Percentiles rank a stretch among this genome's conserved stretches.
Conservation (phyloP, 352 stramenopile species). For the Pythium phragmitis region DNA sequence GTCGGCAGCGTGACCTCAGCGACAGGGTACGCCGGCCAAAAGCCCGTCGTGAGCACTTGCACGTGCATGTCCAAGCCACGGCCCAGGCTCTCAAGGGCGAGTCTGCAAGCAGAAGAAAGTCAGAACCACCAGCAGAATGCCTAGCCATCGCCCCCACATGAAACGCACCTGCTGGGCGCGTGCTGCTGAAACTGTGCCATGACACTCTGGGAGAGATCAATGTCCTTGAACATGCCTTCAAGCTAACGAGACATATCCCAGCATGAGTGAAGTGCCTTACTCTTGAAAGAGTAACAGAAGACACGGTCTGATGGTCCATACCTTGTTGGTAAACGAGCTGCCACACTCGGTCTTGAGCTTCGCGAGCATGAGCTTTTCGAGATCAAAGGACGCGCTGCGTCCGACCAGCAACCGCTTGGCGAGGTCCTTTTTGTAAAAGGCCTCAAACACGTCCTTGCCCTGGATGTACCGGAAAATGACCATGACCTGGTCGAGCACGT, state of each 20-base stretch:
- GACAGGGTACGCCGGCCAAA: constrained; percentile 95
- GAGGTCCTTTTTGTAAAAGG: constrained; percentile 98
- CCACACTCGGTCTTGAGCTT: constrained; percentile 99
- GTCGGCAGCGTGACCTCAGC: constrained; percentile 81
- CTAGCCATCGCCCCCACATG: too few species aligned
- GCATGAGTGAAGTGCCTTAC: not conserved
- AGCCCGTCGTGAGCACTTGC: constrained; percentile 96
- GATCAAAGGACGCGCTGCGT: constrained; percentile 89
- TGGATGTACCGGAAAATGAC: constrained; percentile 96
- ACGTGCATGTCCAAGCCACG: constrained; percentile 92
- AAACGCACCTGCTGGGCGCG: constrained; percentile 54
- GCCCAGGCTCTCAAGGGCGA: constrained; percentile 46
- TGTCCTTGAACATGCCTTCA: constrained; percentile 99
- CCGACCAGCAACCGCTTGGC: constrained; percentile 95
- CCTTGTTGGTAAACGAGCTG: constrained; percentile 96
- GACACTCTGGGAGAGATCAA: constrained; percentile 94
- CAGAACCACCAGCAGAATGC: too few species aligned
- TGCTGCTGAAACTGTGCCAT: constrained; percentile 92
- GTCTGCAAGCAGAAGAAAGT: constrained; percentile 8
- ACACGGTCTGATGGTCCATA: constrained; percentile 14
- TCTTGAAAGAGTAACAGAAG: too few species aligned
- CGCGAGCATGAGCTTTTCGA: constrained; percentile 96
- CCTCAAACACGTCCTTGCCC: constrained; percentile 98
- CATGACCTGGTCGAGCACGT: constrained; percentile 90
- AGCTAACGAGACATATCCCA: constrained; percentile 50